Conservation (phyloP, 768 basidiomycete genomes). For the Paxillus involutus region DNA sequence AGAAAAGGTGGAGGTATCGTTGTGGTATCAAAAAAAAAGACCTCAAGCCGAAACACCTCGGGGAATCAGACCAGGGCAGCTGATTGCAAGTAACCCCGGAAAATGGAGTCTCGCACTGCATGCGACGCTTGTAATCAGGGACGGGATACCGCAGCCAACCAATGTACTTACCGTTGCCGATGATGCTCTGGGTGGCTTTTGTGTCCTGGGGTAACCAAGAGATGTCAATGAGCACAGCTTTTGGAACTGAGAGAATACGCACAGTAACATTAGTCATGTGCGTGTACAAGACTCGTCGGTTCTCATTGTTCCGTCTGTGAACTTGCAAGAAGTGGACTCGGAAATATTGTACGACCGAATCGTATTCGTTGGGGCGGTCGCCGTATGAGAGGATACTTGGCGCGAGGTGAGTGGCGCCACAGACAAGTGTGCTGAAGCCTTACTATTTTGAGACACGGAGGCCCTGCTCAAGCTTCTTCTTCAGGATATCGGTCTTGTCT, state of each 20-base stretch:
- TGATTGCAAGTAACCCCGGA: conserved; percentile 72
- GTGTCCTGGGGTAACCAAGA: conserved; percentile 54
- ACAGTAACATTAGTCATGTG: conserved; percentile 84
- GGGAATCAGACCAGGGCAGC: conserved; percentile 61
- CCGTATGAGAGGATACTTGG: conserved; percentile 78
- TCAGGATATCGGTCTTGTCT: conserved; percentile 82
- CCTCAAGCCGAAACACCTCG: not conserved
- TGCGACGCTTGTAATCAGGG: conserved; percentile 7
- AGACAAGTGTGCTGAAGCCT: conserved; percentile 21
- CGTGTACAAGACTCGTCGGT: conserved; percentile 76
- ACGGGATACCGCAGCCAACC: not conserved
- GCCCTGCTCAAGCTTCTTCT: conserved; percentile 67
- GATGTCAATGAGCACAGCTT: not conserved
- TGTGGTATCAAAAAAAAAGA: not conserved
- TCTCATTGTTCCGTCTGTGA: conserved; percentile 76
- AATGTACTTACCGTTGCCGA: conserved; percentile 64
- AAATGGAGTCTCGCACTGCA: conserved; percentile 71
- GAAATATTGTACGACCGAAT: conserved; percentile 83
- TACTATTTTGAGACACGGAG: conserved; percentile 80
- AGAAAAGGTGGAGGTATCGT: not conserved
- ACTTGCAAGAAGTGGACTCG: conserved; percentile 83
- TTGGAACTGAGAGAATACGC: conserved; percentile 18
- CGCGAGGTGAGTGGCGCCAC: conserved; percentile 7
- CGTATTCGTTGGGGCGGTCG: conserved; percentile 77
- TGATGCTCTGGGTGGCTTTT: conserved; percentile 80